These are phyloP conservation scores for Saitozyma podzolica DNA, from an alignment of 768 basidiomycete species.

Conservation along the genomic window DNA sequence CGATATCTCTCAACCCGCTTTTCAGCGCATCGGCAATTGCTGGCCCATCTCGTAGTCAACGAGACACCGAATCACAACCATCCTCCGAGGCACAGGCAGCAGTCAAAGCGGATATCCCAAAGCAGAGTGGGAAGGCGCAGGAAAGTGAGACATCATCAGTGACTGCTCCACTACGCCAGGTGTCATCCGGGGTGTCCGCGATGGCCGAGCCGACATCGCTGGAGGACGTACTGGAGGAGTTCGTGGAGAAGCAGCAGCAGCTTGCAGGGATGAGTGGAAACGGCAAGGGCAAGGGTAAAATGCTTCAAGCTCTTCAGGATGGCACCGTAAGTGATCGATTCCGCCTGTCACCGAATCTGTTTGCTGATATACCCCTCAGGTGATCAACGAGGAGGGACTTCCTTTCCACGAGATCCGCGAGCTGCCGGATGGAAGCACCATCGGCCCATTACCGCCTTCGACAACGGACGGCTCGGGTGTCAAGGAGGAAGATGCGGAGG, in stretches of 20 bases:
- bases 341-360: neutral
- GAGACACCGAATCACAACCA: too few relatives aligned
- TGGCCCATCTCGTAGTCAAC: too few relatives aligned
- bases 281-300: neutral
- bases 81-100: too few relatives aligned
- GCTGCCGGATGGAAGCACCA: conserved; percentile 21
- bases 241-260: neutral
- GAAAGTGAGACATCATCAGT: too few relatives aligned
- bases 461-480: conserved; percentile 1
- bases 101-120: too few relatives aligned
- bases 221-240: conserved; percentile 2
- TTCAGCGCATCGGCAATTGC: too few relatives aligned
- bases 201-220: conserved; percentile 5
- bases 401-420: conserved; percentile 45
- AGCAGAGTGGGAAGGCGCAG: too few relatives aligned
- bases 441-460: conserved; percentile 22
- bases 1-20: too few relatives aligned
- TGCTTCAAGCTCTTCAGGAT: neutral
- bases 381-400: conserved; percentile 39
- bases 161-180: too few relatives aligned
- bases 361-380: conserved; percentile 7
- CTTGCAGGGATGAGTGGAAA: neutral
- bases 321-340: neutral
- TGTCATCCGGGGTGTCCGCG: too few relatives aligned
- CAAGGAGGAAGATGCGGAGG: conserved; percentile 15